Evolutionary conservation across 495 filamentous ascomycete species (phyloP), one percentile per base, ranked within the genome.

Genomic region (Annulohypoxylon nitens): DNA sequence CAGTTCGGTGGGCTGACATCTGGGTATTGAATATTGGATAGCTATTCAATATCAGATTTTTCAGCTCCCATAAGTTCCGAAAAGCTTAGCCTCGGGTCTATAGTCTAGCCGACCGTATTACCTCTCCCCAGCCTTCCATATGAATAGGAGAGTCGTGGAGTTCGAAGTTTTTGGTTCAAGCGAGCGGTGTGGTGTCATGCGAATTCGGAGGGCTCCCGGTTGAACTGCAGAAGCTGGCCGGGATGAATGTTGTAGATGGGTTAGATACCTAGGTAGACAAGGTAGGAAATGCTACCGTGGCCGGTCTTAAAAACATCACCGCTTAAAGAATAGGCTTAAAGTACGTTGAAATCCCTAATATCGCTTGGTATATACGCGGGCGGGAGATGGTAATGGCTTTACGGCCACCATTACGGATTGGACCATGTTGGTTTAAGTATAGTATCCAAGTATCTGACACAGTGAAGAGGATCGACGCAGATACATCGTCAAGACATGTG

Each of bases 111-210:
- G 43, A 47, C 33, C 60, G 11, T 64, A 34, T 34, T 16, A 36
- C 57, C 1, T 62, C 48, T 51, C 30, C 36, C 16, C 37, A 57
- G 9, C 41, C 30, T 48, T 20, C 36, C 37, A 2, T 14, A 30
- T 48, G 39, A 53, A 62, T 33, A 45, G 25, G 23, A 10, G 16
- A 30, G 34, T 45, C 25, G 25, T 59, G 25, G 59, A 64, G 25
- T 47, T 34, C 20, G 60, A 64, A 36, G 39, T 20, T 3, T 43
- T 58, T 65, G 48, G n/a, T 64, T 51, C 48, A 39, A 48, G 23
- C 26, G 41, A 74, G 71, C 71, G 71, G 71, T 74, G 71, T 74
- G 34, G 30, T 57, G 58, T 23, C 18, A 70, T 63, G 71, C 71
- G 62, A 70, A 39, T 67, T 74, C 67, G 67, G 71, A 60, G 55